These are phyloP conservation scores for Backusella westeae DNA, from an alignment of 192 early-diverging fungal genomes.

Conservation along the genomic window DNA sequence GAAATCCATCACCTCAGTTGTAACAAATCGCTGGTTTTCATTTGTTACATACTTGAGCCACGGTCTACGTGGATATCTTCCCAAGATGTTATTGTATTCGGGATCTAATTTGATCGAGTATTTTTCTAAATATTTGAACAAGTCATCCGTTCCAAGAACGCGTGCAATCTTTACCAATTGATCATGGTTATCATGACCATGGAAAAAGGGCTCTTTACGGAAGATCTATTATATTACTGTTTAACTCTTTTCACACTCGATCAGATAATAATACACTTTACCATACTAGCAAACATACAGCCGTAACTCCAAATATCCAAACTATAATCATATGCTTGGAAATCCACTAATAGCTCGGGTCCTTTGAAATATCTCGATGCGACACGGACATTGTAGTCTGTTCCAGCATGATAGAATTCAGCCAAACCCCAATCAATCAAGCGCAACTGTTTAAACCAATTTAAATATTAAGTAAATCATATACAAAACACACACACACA, in stretches of 20 bases:
- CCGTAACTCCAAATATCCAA: constrained; percentile 99
- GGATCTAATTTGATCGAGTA: constrained; percentile 91
- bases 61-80: constrained; percentile 75
- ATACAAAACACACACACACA: constrained; percentile 23
- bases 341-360: constrained; percentile 97
- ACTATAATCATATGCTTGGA: constrained; percentile 98
- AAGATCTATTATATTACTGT: constrained; percentile 69
- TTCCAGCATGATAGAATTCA: constrained; percentile 98
- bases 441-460: constrained; percentile 54
- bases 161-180: constrained; percentile 99
- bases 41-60: constrained; percentile 83
- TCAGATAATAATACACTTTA: constrained; percentile 27
- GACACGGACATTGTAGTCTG: constrained; percentile 97
- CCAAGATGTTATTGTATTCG: constrained; percentile 92
- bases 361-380: constrained; percentile 99
- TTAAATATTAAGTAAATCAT: too few species aligned
- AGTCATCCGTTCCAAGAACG: constrained; percentile 95
- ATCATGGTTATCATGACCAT: constrained; percentile 98
- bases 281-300: constrained; percentile 99
- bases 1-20: constrained; percentile 84
- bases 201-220: constrained; percentile 99
- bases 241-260: too few species aligned
- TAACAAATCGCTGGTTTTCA: constrained; percentile 84
- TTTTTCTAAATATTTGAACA: constrained; percentile 90
- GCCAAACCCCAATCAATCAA: constrained; percentile 99